These are phyloP conservation scores for Phytopythium ostracodes DNA, from an alignment of 352 stramenopile genomes.

Conservation along the genomic window DNA sequence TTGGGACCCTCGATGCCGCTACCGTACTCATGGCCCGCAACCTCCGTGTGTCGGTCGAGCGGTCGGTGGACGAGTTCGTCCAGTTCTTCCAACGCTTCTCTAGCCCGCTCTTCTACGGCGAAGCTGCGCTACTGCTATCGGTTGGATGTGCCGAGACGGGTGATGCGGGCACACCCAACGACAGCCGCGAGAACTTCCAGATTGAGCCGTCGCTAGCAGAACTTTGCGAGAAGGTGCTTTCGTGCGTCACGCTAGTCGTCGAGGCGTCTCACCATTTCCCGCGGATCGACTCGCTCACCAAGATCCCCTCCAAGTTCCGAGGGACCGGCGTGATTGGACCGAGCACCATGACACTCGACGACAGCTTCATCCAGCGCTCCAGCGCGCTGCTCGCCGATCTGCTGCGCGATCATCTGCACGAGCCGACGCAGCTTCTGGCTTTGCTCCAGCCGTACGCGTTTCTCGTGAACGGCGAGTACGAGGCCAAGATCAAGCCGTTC, in stretches of 20 bases:
- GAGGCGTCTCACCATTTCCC: slow-evolving; percentile 85
- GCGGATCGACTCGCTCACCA: slow-evolving; percentile 84
- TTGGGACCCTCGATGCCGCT: slow-evolving; percentile 74
- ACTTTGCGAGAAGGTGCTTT: slow-evolving; percentile 60
- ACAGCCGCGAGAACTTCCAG: slow-evolving; percentile 41
- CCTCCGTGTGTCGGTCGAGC: slow-evolving; percentile 80
- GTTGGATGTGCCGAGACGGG: slow-evolving; percentile 38
- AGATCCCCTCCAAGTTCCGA: slow-evolving; percentile 55
- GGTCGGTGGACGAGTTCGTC: slow-evolving; percentile 71
- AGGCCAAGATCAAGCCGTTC: slow-evolving; percentile 46
- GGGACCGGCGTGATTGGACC: slow-evolving; percentile 67
- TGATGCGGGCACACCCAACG: background rate
- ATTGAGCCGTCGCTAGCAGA: slow-evolving; percentile 52
- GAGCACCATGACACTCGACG: slow-evolving; percentile 75
- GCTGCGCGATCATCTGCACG: slow-evolving; percentile 60
- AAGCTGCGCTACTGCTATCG: slow-evolving; percentile 57
- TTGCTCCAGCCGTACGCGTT: slow-evolving; percentile 73
- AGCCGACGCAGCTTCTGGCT: slow-evolving; percentile 58
- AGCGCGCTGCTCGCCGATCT: slow-evolving; percentile 61
- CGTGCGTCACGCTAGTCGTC: slow-evolving; percentile 66
- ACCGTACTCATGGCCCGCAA: slow-evolving; percentile 90
- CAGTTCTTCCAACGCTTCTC: slow-evolving; percentile 78
- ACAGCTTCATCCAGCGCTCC: slow-evolving; percentile 69
- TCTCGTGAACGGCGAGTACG: slow-evolving; percentile 80
- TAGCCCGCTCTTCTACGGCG: slow-evolving; percentile 35